Evolutionary conservation across 176 grass and related monocot species (phyloP).

Genomic region (Carex parvula): DNA sequence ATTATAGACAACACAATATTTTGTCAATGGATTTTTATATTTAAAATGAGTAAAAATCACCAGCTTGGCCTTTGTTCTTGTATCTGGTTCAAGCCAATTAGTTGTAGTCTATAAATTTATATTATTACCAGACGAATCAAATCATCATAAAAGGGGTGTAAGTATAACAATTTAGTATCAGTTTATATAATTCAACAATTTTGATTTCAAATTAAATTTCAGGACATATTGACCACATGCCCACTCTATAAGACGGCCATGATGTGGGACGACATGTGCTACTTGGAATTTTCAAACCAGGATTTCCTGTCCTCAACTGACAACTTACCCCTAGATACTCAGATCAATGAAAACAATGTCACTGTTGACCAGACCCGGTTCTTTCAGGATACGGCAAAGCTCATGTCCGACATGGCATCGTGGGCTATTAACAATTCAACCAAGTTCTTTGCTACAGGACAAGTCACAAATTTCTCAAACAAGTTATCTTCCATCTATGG

Average conservation of each 20-base stretch:
- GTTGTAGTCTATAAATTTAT: not conserved
- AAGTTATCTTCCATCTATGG: conserved; percentile 24
- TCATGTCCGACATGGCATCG: conserved; percentile 24
- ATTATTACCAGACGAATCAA: not conserved
- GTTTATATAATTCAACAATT: not conserved
- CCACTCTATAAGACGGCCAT: conserved; percentile 17
- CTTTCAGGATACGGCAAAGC: not conserved
- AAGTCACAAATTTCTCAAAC: conserved; percentile 24
- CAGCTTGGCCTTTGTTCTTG: not conserved
- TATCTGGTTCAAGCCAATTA: not conserved
- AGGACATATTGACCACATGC: conserved; percentile 10
- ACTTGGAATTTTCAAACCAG: conserved; percentile 35
- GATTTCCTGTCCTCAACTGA: conserved; percentile 33
- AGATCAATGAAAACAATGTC: conserved; percentile 10
- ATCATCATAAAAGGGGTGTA: not conserved
- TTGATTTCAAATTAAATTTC: not conserved
- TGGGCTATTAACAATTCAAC: conserved; percentile 19
- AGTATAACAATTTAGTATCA: not conserved
- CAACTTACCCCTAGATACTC: not conserved
- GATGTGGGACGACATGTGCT: conserved; percentile 29
- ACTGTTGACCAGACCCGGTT: not conserved
- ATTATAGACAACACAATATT: not conserved
- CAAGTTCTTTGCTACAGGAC: conserved; percentile 29
- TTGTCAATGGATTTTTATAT: not conserved
- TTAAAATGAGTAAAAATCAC: not conserved